Percentiles rank a stretch among this genome's conserved stretches.
Evolutionary conservation across 2,329 filamentous ascomycete genomes (phyloP).

Genomic region (Aspergillus niger): DNA sequence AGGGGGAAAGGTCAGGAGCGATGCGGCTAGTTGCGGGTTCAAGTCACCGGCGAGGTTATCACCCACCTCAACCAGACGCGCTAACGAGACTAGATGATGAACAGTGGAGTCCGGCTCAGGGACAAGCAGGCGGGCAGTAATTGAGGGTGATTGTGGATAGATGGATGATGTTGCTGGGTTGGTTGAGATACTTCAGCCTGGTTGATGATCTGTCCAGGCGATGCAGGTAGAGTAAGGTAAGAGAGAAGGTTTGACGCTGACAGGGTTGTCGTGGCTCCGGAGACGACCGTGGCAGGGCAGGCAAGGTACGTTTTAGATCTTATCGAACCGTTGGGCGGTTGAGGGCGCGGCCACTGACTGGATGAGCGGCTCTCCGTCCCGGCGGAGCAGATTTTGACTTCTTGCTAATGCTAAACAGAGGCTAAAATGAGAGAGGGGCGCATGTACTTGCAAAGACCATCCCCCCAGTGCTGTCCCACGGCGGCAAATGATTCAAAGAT

Average conservation of each 20-base stretch:
- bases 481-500: background rate
- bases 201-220: background rate
- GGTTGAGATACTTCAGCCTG: background rate
- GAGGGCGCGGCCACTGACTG: constrained; percentile 5
- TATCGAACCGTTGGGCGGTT: constrained; percentile 21
- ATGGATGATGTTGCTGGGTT: background rate
- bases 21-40: background rate
- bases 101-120: constrained; percentile 1
- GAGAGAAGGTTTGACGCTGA: background rate
- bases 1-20: background rate
- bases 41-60: background rate
- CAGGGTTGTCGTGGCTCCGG: background rate
- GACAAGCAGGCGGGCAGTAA: background rate
- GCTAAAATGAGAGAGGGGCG: too few species aligned
- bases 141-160: background rate
- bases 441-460: background rate
- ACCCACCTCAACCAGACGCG: background rate
- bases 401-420: background rate
- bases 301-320: constrained; percentile 10
- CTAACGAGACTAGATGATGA: constrained; percentile 2
- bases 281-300: background rate
- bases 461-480: background rate
- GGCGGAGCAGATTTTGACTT: constrained; percentile 11
- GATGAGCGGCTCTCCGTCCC: constrained; percentile 10
- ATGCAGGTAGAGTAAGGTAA: background rate